These are phyloP conservation scores for Suillus subluteus DNA, from an alignment of 768 basidiomycete genomes.

Conservation along the genomic window DNA sequence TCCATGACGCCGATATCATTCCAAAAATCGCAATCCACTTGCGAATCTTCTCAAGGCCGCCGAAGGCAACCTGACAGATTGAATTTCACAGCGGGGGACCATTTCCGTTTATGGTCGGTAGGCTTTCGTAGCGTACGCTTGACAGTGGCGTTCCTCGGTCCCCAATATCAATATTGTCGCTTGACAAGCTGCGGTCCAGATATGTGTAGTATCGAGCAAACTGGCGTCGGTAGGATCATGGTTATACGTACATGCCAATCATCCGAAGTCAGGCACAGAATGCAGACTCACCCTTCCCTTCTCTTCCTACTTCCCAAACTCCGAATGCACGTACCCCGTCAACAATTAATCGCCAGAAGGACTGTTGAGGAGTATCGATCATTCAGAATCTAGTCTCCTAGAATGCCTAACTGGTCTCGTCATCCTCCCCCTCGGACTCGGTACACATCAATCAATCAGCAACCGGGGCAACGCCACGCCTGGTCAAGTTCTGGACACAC, in stretches of 20 bases:
- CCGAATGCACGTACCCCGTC: constrained; percentile 1
- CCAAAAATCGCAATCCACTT: background rate
- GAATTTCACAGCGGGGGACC: background rate
- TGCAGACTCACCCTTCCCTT: background rate
- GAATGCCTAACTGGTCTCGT: background rate
- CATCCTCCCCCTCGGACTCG: background rate
- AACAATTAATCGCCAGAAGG: constrained; percentile 12
- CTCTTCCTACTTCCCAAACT: background rate
- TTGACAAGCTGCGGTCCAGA: background rate
- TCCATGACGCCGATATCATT: background rate
- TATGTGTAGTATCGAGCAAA: background rate
- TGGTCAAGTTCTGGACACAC: background rate
- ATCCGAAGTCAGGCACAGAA: constrained; percentile 3
- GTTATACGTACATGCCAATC: constrained; percentile 6
- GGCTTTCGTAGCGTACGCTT: background rate
- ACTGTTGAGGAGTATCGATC: background rate
- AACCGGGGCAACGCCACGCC: constrained; percentile 1
- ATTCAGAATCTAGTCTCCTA: background rate
- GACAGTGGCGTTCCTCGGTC: constrained; percentile 2
- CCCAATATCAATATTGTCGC: background rate
- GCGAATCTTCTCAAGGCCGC: background rate
- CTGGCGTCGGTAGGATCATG: background rate
- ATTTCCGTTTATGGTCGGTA: background rate
- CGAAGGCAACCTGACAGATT: background rate
- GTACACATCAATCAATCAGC: background rate